These are phyloP conservation scores for Hirschfeldia incana DNA, from an alignment of 345 rosid genomes.

Conservation along the genomic window DNA sequence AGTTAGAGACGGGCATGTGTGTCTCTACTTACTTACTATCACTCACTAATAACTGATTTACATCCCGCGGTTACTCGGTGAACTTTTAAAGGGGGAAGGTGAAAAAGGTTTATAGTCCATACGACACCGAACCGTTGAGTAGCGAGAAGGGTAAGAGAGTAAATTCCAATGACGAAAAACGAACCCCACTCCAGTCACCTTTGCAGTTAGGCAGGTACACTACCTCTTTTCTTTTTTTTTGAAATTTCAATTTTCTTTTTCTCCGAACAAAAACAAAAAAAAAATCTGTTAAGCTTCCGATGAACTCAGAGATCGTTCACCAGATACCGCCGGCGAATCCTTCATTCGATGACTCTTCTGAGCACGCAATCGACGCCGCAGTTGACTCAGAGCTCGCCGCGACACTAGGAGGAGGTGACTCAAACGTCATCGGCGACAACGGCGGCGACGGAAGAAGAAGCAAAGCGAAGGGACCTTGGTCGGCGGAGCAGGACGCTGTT, in stretches of 20 bases:
- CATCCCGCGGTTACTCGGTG: background rate
- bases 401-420: conserved; percentile 9
- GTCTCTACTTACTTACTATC: too few relatives aligned
- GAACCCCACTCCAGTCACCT: background rate
- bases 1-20: too few relatives aligned
- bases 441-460: conserved; percentile 21
- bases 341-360: background rate
- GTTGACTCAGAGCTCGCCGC: conserved; percentile 22
- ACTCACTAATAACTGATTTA: background rate
- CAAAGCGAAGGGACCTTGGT: conserved; percentile 68
- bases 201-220: background rate
- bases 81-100: background rate
- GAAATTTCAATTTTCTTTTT: background rate
- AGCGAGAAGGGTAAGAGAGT: conserved; percentile 16
- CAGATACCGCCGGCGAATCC: background rate
- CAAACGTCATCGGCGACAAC: background rate
- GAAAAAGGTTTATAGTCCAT: background rate
- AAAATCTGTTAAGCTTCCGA: conserved; percentile 7
- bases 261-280: background rate
- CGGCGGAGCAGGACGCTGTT: conserved; percentile 64
- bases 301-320: background rate
- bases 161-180: background rate
- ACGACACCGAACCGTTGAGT: background rate
- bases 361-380: conserved; percentile 11
- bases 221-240: background rate